A percentile compares a stretch with the other conserved stretches of the same genome.
Evolutionary conservation across 306 rosid genomes (phyloP).

Genomic region (Cucumis cinereus): DNA sequence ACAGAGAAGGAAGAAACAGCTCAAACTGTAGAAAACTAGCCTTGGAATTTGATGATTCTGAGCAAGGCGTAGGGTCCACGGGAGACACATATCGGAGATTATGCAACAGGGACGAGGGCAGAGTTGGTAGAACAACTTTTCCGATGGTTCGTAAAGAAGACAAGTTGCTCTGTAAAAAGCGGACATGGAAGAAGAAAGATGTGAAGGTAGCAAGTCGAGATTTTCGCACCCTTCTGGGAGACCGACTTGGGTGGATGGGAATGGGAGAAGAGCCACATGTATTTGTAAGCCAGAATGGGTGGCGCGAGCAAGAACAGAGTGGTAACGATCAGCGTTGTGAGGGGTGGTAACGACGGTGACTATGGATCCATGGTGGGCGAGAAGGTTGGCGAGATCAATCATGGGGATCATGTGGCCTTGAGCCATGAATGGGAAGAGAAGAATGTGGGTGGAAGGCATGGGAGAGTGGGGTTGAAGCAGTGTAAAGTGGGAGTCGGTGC

Average conservation of each 20-base stretch:
- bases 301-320: constrained; percentile 4
- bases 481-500: too few relatives aligned
- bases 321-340: constrained; percentile 15
- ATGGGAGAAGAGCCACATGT: not conserved
- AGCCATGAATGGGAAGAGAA: constrained; percentile 22
- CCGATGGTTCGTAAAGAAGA: constrained; percentile 25
- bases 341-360: constrained; percentile 24
- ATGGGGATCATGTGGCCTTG: constrained; percentile 38
- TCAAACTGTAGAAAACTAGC: not conserved
- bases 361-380: constrained; percentile 16
- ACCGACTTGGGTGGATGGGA: constrained; percentile 17
- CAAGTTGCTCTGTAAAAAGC: constrained; percentile 14
- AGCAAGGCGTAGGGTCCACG: constrained; percentile 17
- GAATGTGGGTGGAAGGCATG: not conserved
- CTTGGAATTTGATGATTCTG: not conserved
- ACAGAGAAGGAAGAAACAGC: not conserved
- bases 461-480: too few relatives aligned
- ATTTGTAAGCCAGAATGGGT: constrained; percentile 11
- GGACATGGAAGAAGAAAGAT: not conserved
- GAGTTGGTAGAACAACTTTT: constrained; percentile 17
- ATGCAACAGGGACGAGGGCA: constrained; percentile 42
- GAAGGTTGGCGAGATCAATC: constrained; percentile 21
- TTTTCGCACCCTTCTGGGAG: constrained; percentile 53
- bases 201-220: constrained; percentile 43
- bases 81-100: constrained; percentile 38